Conservation (phyloP, 306 rosid genomes). For the Begonia loranthoides region DNA sequence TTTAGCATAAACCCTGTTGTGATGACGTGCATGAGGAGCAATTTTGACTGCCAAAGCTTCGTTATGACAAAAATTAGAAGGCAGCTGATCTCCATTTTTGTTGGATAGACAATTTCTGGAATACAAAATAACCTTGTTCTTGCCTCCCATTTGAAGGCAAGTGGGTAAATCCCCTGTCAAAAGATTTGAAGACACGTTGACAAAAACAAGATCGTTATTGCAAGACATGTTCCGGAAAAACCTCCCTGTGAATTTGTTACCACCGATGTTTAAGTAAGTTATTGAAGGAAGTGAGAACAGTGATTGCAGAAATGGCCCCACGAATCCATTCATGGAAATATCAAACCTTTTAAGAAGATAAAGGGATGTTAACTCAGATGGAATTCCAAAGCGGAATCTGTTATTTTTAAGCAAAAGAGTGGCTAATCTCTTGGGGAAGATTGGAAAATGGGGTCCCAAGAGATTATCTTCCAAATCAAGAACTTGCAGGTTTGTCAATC, state of each 20-base stretch:
- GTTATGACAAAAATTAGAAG: conserved; percentile 40
- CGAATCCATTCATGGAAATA: conserved; percentile 59
- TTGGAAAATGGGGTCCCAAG: conserved; percentile 75
- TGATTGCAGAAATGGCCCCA: conserved; percentile 58
- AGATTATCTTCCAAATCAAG: conserved; percentile 52
- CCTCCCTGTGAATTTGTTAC: conserved; percentile 66
- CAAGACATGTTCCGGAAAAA: conserved; percentile 50
- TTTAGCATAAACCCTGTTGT: conserved; percentile 16
- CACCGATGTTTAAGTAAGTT: conserved; percentile 53
- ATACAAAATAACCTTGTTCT: conserved; percentile 24
- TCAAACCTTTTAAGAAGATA: conserved; percentile 71
- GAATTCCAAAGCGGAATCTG: conserved; percentile 42
- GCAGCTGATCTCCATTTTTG: conserved; percentile 36
- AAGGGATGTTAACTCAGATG: conserved; percentile 30
- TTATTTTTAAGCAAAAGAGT: conserved; percentile 64
- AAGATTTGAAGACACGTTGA: conserved; percentile 66
- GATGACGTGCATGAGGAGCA: conserved; percentile 24
- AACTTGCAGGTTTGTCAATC: conserved; percentile 59
- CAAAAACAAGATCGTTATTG: conserved; percentile 51
- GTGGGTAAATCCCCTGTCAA: conserved; percentile 65
- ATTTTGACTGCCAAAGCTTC: conserved; percentile 83
- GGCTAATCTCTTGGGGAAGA: conserved; percentile 39
- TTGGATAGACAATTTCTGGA: conserved; percentile 51
- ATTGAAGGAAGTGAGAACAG: conserved; percentile 61
- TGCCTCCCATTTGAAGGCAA: conserved; percentile 32